Evolutionary conservation across 306 rosid genomes (phyloP), one percentile per base, ranked within the genome.

Genomic region (Prunus dulcis): DNA sequence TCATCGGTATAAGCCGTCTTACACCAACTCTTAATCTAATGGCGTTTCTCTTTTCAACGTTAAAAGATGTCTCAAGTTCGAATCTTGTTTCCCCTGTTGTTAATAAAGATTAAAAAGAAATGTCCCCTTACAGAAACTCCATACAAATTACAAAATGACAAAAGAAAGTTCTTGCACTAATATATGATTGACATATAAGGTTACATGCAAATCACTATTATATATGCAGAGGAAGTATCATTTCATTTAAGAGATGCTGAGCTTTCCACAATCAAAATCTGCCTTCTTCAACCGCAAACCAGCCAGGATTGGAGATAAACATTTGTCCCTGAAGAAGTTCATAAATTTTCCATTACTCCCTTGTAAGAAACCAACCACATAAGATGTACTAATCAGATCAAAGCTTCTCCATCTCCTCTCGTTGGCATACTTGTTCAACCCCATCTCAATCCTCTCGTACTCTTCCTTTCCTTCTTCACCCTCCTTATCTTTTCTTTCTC

Each of bases 351-450:
- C 87, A 67, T 81, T 45, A 76, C 81, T 60, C 62, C 82, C 77
- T 49, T 81, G 82, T 38, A 91, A 34, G 66, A 19, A 52, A 69
- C 96, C 97, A 49, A 81, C 81, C 9, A 88, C 13, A 58, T 81
- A 79, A 80, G 90, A 17, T 28, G 84, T 66, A 61, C 45, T 8
- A 22, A 84, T 77, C 10, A 90, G 75, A 69, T 83, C 79, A 82
- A 89, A 71, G 78, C 95, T 64, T 82, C 95, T 88, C 91, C 98
- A 89, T 82, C 72, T 81, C 82, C 93, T 89, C 75, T 85, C 87
- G 0, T 71, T 73, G 4, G 87, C 90, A 74, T 85, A 93, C 81
- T 85, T 91, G 50, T 76, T 90, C 84, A 93, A 76, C 20, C 86
- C 82, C 72, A 23, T 74, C 63, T 90, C 87, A 45, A 90, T 85